Evolutionary conservation across 2,329 filamentous ascomycete genomes (phyloP), one percentile per base, ranked within the genome.

Genomic region (Xylariaceae sp.): DNA sequence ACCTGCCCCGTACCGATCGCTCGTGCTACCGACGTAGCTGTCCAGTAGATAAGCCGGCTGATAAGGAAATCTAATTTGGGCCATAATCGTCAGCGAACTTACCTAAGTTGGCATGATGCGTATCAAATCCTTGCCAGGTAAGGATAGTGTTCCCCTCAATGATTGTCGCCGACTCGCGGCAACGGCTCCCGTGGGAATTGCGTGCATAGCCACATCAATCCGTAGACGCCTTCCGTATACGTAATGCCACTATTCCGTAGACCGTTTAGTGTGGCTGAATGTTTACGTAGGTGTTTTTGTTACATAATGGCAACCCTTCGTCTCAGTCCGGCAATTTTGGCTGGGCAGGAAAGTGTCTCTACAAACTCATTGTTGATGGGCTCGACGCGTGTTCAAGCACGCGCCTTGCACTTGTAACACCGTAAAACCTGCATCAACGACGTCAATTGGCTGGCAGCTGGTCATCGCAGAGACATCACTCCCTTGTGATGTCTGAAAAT

Each of bases 301-400:
- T 42, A 42, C 37, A 13, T 42, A 42, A 42, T 42, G 11, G 37
- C 37, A 42, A 42, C 37, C 1, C 1, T 42, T 42, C 8, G 11
- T 9, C 37, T 42, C 8, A 10, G 11, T 42, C 23, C 23, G 5
- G 11, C 11, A 10, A 42, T 42, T 42, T 42, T 42, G 37, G 37
- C 37, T 13, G 37, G 10, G 11, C 37, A 42, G 8, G 11, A 11
- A 42, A 42, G 37, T 13, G 11, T 42, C 37, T 39, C 37, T 13
- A 42, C 9, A 42, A 42, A 13, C 9, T 3, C 37, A 42, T 42
- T 42, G 37, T 42, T 42, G 59, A 45, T 58, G 58, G 30, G 35
- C 47, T 57, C 10, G 54, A 54, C 62, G 62, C 61, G 59, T 56
- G 34, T 47, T 60, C 35, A 35, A 42, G 23, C 55, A 62, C 62